Base-by-base conservation (phyloP, 1,139 yeast species). In the Pichia terricola region DNA sequence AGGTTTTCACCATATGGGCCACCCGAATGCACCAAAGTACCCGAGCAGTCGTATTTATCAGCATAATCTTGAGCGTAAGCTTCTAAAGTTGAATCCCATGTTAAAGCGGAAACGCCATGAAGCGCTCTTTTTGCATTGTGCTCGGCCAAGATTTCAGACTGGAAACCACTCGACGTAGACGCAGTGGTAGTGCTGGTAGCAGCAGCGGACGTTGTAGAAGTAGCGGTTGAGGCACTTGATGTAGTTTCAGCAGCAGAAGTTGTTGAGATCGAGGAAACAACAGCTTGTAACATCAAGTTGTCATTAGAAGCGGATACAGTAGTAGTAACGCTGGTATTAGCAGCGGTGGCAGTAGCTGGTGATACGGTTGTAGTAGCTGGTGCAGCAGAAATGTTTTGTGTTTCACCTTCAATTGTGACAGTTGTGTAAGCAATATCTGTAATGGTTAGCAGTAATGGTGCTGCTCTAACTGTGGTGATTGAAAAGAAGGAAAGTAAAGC, bases 1-100 rank as follows among this genome's bases (percentile, higher is more conserved):
- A 74, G 64, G 61, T 74, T 73, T 54, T 74, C 79, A 54, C 79
- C 79, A 59, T 72, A 72, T 25, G 69, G 68, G 22, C 77, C 77
- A 35, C 67, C 61, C 40, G 77, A 66, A 61, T 72, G 80, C 40
- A 68, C 56, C 53, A 73, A 63, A 56, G 72, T 58, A 46, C 75
- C 72, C 49, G 69, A 64, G 60, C 81, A 75, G 40, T 67, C 66
- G 56, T 74, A 72, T 22, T 63, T 37, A 9, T 47, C 59, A 26
- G 71, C 69, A 53, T 73, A 73, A 47, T 64, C 49, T 40, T 70
- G 69, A 45, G 79, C 79, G 49, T 65, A 75, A 26, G 64, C 45
- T n/a, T 71, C 73, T 45, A 75, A 64, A 4, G 65, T 56, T n/a
- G 58, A 51, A 53, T 70, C 65, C 81, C 81, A 75, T 1, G 55